Evolutionary conservation across 352 stramenopile species (phyloP).

Genomic region (Peronospora destructor): DNA sequence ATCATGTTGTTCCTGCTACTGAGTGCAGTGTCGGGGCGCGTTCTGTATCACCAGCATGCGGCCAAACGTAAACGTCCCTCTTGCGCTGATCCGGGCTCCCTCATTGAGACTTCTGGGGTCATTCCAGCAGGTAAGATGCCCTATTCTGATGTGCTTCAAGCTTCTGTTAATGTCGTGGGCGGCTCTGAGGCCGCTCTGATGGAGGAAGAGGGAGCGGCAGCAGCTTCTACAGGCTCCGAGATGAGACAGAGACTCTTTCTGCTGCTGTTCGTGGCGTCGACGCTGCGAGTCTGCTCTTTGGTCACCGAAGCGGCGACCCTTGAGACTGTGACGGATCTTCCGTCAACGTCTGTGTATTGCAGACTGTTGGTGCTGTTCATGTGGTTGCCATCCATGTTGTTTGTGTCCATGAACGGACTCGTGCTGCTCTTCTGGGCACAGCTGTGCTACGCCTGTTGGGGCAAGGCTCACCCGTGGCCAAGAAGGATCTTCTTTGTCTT

Average conservation of each 20-base stretch:
- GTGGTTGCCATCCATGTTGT: slow-evolving; percentile 76
- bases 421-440: slow-evolving; percentile 82
- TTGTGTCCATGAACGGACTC: slow-evolving; percentile 78
- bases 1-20: slow-evolving; percentile 59
- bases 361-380: slow-evolving; percentile 56
- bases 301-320: slow-evolving; percentile 56
- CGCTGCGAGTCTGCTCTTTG: slow-evolving; percentile 53
- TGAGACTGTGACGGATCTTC: slow-evolving; percentile 29
- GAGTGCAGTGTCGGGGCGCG: slow-evolving; percentile 45
- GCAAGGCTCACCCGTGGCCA: slow-evolving; percentile 65
- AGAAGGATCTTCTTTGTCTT: slow-evolving; percentile 68
- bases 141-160: slow-evolving; percentile 16
- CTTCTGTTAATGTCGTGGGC: slow-evolving; percentile 27
- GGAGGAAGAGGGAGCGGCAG: slow-evolving; percentile 44
- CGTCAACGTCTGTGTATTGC: slow-evolving; percentile 39
- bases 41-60: slow-evolving; percentile 43
- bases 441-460: slow-evolving; percentile 79
- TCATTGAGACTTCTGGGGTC: slow-evolving; percentile 12
- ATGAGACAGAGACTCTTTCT: slow-evolving; percentile 72
- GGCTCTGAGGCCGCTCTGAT: slow-evolving; percentile 37
- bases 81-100: slow-evolving; percentile 1
- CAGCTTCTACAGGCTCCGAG: slow-evolving; percentile 60
- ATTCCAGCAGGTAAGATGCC: slow-evolving; percentile 13
- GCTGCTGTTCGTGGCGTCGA: slow-evolving; percentile 63
- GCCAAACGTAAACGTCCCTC: slow-evolving; percentile 24